phyloP scores from a whole-genome alignment of 179 eudicot genomes.

The Vitellaria paradoxa region DNA sequence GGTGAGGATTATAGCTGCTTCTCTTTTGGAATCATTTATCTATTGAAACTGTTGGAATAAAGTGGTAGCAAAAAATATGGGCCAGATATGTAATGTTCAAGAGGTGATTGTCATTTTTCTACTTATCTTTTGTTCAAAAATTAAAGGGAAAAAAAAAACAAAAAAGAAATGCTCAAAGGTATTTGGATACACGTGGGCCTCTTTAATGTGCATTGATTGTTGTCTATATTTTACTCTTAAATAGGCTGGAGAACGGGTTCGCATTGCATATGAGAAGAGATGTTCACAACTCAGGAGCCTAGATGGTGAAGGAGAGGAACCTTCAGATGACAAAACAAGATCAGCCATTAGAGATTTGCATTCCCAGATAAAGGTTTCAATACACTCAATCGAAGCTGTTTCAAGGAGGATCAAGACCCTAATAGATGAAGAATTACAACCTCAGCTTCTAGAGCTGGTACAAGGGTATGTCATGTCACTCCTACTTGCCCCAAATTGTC shows the following conservation, averaged over 20 bases:
- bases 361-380: slow-evolving; percentile 94
- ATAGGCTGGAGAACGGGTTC: slow-evolving; percentile 83
- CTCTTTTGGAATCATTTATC: too few species aligned
- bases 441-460: slow-evolving; percentile 78
- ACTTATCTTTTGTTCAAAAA: neutral
- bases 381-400: slow-evolving; percentile 84
- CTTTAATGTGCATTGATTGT: neutral
- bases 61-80: too few species aligned
- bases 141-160: neutral
- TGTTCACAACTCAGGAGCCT: slow-evolving; percentile 66
- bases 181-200: neutral
- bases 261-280: slow-evolving; percentile 87
- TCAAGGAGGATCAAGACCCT: slow-evolving; percentile 90
- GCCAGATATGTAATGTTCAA: too few species aligned
- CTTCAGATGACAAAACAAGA: slow-evolving; percentile 70
- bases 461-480: slow-evolving; percentile 58
- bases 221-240: neutral
- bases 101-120: too few species aligned
- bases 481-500: too few species aligned
- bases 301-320: slow-evolving; percentile 82
- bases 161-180: neutral
- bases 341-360: slow-evolving; percentile 70
- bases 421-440: slow-evolving; percentile 86
- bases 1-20: too few species aligned
- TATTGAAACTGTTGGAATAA: too few species aligned